Evolutionary conservation across 176 grass and related monocot genomes (phyloP), one percentile per base, ranked within the genome.

Genomic region (Thalia dealbata): DNA sequence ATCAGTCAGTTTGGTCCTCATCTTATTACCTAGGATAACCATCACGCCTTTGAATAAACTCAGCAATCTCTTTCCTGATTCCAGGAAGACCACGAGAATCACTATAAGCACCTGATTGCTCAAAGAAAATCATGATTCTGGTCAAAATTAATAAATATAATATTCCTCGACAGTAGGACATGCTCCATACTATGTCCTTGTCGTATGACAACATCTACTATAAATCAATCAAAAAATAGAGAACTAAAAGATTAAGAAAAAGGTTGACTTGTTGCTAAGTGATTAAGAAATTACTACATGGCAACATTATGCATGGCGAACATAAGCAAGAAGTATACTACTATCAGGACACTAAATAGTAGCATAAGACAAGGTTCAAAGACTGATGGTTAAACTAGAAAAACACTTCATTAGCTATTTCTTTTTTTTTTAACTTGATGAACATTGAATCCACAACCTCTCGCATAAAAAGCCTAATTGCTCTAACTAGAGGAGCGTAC

Each of bases 71-170:
- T 77, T 99, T 80, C 84, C 95, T 93, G 30, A 99, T 69, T 81
- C 95, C 95, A 58, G 90, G 90, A 52, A 99, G 80, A 60, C 95
- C 95, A 62, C 95, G 86, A 24, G 95, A 99, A 78, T 99, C 95
- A 95, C 95, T 99, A 62, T 99, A 99, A 50, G 95, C 95, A 85
- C 95, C 95, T 99, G 82, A 29, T 78, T 44, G 74, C 22, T 72
- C 42, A 81, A 67, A 68, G 52, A 74, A 42, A 54, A 10, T 54
- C 10, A 11, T 10, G 30, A 44, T 67, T 67, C 38, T 66, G 35
- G 12, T 77, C 28, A 28, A 28, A 52, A 65, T 52, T 16, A 64
- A 13, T 22, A 75, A 15, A 48, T 4, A 27, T 42, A 27, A 25
- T 22, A 18, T 63, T 50, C 3, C 23, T 28, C 13, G 44, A 26